Conservation (phyloP, 345 rosid genomes). For the Mallotus nudiflorus region DNA sequence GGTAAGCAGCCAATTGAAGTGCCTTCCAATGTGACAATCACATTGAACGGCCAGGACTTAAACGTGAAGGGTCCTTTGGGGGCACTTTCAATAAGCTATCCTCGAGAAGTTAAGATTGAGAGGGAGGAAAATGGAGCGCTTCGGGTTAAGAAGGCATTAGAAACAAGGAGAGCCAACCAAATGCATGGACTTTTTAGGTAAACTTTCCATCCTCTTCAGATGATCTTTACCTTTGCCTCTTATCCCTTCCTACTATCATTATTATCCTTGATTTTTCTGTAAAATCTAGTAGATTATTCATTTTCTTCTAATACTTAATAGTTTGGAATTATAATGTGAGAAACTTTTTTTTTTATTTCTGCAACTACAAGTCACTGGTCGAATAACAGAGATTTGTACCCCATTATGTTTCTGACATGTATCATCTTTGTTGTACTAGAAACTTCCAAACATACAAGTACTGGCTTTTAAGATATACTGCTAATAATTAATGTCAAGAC, state of each 20-base stretch:
- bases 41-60: constrained; percentile 63
- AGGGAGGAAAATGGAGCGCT: constrained; percentile 65
- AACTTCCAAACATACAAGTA: not conserved
- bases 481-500: not conserved
- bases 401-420: not conserved
- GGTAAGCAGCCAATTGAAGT: constrained; percentile 84
- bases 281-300: too few relatives aligned
- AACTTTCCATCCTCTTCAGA: too few relatives aligned
- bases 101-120: constrained; percentile 72
- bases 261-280: constrained; percentile 1
- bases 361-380: not conserved
- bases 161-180: constrained; percentile 90
- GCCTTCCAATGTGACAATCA: constrained; percentile 72
- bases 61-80: constrained; percentile 92
- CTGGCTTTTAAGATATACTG: not conserved
- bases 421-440: not conserved
- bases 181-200: constrained; percentile 99
- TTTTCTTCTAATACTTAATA: not conserved
- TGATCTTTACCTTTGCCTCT: too few relatives aligned
- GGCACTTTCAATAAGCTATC: constrained; percentile 69
- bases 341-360: too few relatives aligned
- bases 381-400: not conserved
- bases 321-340: not conserved
- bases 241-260: constrained; percentile 9
- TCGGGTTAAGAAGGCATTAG: constrained; percentile 65